Percentiles rank a stretch among this genome's conserved stretches.
phyloP scores from a whole-genome alignment of 1,284 basidiomycete species.

The Papiliotrema nemorosa region DNA sequence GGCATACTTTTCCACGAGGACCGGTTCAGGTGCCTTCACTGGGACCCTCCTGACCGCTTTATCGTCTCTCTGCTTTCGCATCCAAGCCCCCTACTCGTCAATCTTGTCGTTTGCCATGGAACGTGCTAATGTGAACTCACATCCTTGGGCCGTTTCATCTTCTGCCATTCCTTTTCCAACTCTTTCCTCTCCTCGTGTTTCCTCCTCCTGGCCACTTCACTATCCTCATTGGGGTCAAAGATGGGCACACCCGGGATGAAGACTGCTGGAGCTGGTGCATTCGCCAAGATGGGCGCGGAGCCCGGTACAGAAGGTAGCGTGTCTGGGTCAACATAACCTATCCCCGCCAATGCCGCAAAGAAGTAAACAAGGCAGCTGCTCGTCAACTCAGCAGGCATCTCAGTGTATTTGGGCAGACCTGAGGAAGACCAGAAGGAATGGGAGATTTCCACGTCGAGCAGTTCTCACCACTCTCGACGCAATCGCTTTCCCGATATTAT shows the following conservation, averaged over 20 bases:
- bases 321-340: constrained; percentile 39
- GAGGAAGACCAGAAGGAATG: constrained; percentile 36
- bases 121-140: constrained; percentile 29
- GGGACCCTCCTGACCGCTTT: constrained; percentile 25
- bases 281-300: not conserved
- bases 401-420: constrained; percentile 26
- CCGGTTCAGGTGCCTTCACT: not conserved
- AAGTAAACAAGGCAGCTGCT: constrained; percentile 46
- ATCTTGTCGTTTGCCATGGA: not conserved
- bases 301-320: too few species aligned
- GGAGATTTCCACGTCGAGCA: constrained; percentile 32
- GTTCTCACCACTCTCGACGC: constrained; percentile 22
- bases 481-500: constrained; percentile 26
- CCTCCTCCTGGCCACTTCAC: constrained; percentile 14
- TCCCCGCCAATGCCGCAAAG: constrained; percentile 45
- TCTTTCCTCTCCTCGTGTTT: constrained; percentile 35
- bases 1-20: too few species aligned
- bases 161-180: constrained; percentile 40
- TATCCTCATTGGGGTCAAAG: constrained; percentile 23
- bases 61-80: constrained; percentile 41
- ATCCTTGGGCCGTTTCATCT: constrained; percentile 45
- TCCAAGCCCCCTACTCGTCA: constrained; percentile 41
- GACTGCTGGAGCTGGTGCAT: constrained; percentile 2
- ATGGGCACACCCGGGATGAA: constrained; percentile 37
- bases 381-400: not conserved